These are phyloP conservation scores for Incumbomyces delicatus DNA, from an alignment of 2,329 filamentous ascomycete genomes.

Conservation along the genomic window DNA sequence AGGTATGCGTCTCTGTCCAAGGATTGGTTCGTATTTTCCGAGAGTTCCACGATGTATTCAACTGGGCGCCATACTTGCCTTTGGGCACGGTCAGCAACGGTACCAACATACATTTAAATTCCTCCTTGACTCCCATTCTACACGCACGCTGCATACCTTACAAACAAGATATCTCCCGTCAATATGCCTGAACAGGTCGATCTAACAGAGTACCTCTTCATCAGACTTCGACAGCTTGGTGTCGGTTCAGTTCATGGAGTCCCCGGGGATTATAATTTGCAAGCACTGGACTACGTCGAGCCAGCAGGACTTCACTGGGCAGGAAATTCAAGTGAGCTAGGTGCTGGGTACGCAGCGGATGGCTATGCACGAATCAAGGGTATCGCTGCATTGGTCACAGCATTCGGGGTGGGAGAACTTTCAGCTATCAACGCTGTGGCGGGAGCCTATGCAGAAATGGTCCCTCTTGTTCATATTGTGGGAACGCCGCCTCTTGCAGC, in stretches of 20 bases:
- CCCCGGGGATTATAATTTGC: conserved; percentile 36
- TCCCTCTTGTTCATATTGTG: conserved; percentile 52
- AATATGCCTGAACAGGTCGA: conserved; percentile 28
- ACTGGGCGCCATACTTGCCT: too few relatives aligned
- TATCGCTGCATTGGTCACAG: conserved; percentile 38
- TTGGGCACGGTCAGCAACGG: too few relatives aligned
- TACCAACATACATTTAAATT: too few relatives aligned
- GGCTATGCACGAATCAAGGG: conserved; percentile 58
- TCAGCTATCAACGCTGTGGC: conserved; percentile 27
- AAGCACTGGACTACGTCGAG: conserved; percentile 48
- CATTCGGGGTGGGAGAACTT: conserved; percentile 50
- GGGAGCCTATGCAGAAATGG: conserved; percentile 49
- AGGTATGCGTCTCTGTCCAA: too few relatives aligned
- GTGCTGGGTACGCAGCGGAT: conserved; percentile 66
- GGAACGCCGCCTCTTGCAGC: conserved; percentile 24
- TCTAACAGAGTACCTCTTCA: conserved; percentile 41
- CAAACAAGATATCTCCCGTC: neutral
- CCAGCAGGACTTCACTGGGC: conserved; percentile 48
- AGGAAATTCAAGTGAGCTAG: conserved; percentile 53
- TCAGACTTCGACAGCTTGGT: conserved; percentile 39
- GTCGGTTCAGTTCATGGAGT: conserved; percentile 42
- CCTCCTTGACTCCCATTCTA: too few relatives aligned
- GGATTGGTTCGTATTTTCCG: too few relatives aligned
- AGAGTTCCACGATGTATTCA: too few relatives aligned
- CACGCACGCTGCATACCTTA: too few relatives aligned